phyloP scores from a whole-genome alignment of 164 flowering plant genomes.

The Platanus orientalis region DNA sequence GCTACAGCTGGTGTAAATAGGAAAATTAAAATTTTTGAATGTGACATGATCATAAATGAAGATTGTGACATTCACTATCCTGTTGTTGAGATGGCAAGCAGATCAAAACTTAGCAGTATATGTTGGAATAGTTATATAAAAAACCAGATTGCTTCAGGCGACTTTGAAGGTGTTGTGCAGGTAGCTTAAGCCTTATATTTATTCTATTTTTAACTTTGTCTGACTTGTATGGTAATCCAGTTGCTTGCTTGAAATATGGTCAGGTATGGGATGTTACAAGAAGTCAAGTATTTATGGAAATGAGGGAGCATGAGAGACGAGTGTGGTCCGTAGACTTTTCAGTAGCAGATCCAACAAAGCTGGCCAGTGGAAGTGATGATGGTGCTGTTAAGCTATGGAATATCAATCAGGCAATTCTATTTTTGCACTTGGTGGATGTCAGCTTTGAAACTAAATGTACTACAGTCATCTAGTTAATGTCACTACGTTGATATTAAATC shows the following conservation, averaged over 20 bases:
- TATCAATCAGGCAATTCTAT: slow-evolving; percentile 99
- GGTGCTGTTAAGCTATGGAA: slow-evolving; percentile 96
- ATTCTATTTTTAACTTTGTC: background rate
- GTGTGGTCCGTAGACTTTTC: slow-evolving; percentile 96
- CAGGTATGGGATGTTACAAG: slow-evolving; percentile 96
- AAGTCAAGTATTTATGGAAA: slow-evolving; percentile 61
- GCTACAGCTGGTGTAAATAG: slow-evolving; percentile 76
- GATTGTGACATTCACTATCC: slow-evolving; percentile 87
- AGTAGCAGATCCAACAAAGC: slow-evolving; percentile 76
- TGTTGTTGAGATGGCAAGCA: slow-evolving; percentile 82
- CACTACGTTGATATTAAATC: slow-evolving; percentile 19
- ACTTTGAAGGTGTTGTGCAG: slow-evolving; percentile 86
- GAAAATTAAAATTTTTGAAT: slow-evolving; percentile 75
- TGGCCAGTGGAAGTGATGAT: slow-evolving; percentile 99
- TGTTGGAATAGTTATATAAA: slow-evolving; percentile 96
- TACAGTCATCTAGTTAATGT: slow-evolving; percentile 32
- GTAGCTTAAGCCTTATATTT: slow-evolving; percentile 22
- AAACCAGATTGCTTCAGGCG: slow-evolving; percentile 95
- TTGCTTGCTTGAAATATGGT: slow-evolving; percentile 10
- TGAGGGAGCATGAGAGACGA: slow-evolving; percentile 91
- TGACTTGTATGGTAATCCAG: background rate
- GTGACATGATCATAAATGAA: slow-evolving; percentile 39
- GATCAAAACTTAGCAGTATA: slow-evolving; percentile 82
- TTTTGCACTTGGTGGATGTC: slow-evolving; percentile 86
- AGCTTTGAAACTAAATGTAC: slow-evolving; percentile 65